A percentile compares a stretch with the other conserved stretches of the same genome.
phyloP scores from a whole-genome alignment of 1,139 yeast genomes.

The Yamadazyma buinensis region DNA sequence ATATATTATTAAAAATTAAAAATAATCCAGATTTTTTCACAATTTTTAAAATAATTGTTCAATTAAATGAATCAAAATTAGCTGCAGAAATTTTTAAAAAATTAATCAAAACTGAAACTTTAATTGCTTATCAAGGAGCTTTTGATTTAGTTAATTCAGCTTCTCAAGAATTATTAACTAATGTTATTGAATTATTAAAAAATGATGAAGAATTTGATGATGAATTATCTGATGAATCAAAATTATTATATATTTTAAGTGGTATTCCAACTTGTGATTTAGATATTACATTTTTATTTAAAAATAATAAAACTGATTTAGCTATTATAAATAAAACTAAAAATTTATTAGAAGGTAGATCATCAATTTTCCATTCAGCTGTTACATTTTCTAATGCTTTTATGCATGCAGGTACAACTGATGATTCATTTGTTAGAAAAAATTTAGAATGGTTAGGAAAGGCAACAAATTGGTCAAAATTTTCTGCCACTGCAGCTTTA shows the following conservation, averaged over 20 bases:
- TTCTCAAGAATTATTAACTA: constrained; percentile 82
- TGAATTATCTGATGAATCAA: constrained; percentile 28
- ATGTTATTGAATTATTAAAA: constrained; percentile 46
- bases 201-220: constrained; percentile 36
- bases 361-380: constrained; percentile 92
- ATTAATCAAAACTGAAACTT: constrained; percentile 42
- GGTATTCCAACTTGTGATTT: constrained; percentile 96
- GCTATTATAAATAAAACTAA: constrained; percentile 80
- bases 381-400: constrained; percentile 94
- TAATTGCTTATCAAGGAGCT: constrained; percentile 88
- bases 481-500: constrained; percentile 95
- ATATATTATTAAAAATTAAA: constrained; percentile 53
- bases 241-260: constrained; percentile 67
- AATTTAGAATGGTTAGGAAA: constrained; percentile 95
- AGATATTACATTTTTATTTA: constrained; percentile 81
- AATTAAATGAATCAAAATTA: constrained; percentile 69
- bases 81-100: constrained; percentile 68
- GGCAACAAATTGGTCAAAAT: constrained; percentile 97
- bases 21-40: constrained; percentile 75
- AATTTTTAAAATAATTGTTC: constrained; percentile 82
- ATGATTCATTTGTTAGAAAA: constrained; percentile 85
- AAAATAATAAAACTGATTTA: constrained; percentile 85
- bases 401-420: constrained; percentile 95
- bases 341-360: constrained; percentile 81
- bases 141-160: constrained; percentile 92